Base-by-base conservation (phyloP, 805 yeast species). In the Komagataella pastoris region DNA sequence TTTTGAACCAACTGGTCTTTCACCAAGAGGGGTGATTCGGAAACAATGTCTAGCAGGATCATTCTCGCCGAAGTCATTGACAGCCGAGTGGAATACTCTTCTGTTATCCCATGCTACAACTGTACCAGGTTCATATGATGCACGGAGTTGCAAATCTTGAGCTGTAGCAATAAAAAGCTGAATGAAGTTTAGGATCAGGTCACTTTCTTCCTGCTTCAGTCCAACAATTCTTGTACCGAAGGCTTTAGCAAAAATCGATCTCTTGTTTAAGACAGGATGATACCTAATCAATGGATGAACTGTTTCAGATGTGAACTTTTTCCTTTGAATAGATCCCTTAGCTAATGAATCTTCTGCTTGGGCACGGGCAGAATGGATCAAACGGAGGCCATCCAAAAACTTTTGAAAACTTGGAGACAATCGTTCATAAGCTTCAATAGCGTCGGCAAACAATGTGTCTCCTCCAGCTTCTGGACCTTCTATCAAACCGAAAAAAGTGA, bases 361-460 rank as follows among this genome's bases (percentile, higher is more conserved):
- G 52, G 79, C 86, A 50, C 70, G 76, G 2, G 87, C 83, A 12
- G 88, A 75, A 68, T 86, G 90, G 46, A 80, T 69, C 3, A 81
- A 90, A 58, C 80, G 77, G 59, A 85, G 72, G 0, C 83, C 83
- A 17, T 72, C 70, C 47, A 85, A 63, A 56, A 81, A 67, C 58
- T 77, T 67, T 61, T 80, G 74, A 69, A 84, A 76, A 24, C 70
- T 75, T 21, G 85, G 85, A 1, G 90, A 83, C 51, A 85, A 71
- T 59, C 90, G 70, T 53, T 81, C 76, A 65, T 81, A 85, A 8
- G 88, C 88, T 62, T 83, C 88, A 44, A 72, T 71, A 24, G 80
- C 72, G 61, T 83, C 87, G n/a, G 86, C 77, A 61, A 83, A 85
- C 49, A 83, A 68, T n/a, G 93, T 85, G 63, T 85, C 93, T 55